Evolutionary conservation across 2,329 filamentous ascomycete species (phyloP).

Genomic region (Diaporthe batatas): DNA sequence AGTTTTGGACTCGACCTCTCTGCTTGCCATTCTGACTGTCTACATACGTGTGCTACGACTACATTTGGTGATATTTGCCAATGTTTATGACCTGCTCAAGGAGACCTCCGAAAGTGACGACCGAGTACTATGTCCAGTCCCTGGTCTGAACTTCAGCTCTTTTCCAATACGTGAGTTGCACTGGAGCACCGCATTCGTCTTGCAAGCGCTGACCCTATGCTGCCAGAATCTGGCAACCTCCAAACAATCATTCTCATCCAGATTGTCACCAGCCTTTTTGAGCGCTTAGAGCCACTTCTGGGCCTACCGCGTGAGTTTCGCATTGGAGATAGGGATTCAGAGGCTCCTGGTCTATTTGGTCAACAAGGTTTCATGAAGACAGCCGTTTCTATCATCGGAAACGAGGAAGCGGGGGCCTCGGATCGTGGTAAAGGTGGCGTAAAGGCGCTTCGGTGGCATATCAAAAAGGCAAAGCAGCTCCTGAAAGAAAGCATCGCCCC

Average conservation of each 20-base stretch:
- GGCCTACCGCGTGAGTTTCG: not conserved
- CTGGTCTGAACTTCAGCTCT: not conserved
- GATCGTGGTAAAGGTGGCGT: not conserved
- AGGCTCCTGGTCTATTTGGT: not conserved
- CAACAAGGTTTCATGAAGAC: not conserved
- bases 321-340: not conserved
- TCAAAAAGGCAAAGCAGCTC: not conserved
- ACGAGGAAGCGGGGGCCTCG: not conserved
- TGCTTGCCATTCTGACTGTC: not conserved
- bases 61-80: not conserved
- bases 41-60: not conserved
- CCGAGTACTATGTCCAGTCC: not conserved
- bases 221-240: not conserved
- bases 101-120: not conserved
- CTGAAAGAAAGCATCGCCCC: not conserved
- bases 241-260: not conserved
- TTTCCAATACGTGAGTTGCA: constrained; percentile 4
- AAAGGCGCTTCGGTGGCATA: constrained; percentile 5
- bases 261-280: constrained; percentile 6
- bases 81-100: not conserved
- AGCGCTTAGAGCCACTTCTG: not conserved
- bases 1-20: not conserved
- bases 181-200: no score
- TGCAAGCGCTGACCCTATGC: no score
- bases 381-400: not conserved